Percentiles rank a stretch among this genome's conserved stretches.
Evolutionary conservation across 371 early-diverging fungal genomes (phyloP).

Genomic region (Mortierella sp.): DNA sequence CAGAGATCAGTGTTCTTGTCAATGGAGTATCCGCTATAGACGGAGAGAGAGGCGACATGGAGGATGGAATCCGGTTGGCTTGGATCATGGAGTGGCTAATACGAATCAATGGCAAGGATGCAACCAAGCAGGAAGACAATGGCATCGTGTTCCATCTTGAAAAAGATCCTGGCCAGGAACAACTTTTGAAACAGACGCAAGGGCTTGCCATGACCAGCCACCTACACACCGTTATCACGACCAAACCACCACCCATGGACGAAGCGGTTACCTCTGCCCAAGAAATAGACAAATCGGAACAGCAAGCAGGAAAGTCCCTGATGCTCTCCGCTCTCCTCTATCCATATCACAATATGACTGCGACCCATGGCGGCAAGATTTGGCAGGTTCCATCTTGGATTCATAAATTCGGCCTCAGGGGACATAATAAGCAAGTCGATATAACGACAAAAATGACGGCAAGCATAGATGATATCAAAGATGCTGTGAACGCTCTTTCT

Average conservation of each 20-base stretch:
- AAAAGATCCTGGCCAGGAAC: conserved; percentile 33
- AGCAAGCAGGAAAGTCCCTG: conserved; percentile 41
- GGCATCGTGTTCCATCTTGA: conserved; percentile 7
- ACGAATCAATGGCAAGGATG: conserved; percentile 2
- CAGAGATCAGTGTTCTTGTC: conserved; percentile 41
- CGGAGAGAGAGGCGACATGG: conserved; percentile 48
- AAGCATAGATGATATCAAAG: conserved; percentile 33
- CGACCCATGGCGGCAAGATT: conserved; percentile 24
- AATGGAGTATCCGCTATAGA: conserved; percentile 20
- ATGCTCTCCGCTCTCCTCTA: conserved; percentile 42
- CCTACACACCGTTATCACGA: conserved; percentile 16
- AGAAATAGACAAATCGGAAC: conserved; percentile 31
- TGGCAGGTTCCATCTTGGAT: conserved; percentile 33
- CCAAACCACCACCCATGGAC: conserved; percentile 1
- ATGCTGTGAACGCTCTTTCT: conserved; percentile 1
- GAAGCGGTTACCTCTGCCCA: conserved; percentile 14
- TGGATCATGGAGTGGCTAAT: conserved; percentile 60
- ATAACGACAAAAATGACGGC: conserved; percentile 55
- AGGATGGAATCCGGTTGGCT: conserved; percentile 56
- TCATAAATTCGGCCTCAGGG: conserved; percentile 38
- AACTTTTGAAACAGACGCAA: conserved; percentile 12
- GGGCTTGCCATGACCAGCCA: conserved; percentile 11
- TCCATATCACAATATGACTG: conserved; percentile 39
- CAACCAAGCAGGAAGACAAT: conserved; percentile 1
- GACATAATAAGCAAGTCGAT: conserved; percentile 51